Conservation (phyloP, 306 rosid genomes). For the Vigna mungo region DNA sequence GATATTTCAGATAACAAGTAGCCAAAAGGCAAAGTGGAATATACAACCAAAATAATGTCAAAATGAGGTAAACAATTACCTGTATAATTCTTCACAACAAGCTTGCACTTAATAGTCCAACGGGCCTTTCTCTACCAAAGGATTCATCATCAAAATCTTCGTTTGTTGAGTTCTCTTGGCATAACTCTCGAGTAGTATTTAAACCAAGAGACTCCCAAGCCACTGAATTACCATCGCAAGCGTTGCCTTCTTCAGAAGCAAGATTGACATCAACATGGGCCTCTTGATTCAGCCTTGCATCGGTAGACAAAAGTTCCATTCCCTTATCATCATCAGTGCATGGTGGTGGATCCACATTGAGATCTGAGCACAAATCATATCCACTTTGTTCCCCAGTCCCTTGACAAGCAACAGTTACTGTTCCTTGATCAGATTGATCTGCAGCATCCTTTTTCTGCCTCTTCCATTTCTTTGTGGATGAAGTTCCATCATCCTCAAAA, state of each 20-base stretch:
- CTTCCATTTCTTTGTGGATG: constrained; percentile 99
- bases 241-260: constrained; percentile 66
- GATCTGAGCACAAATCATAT: constrained; percentile 85
- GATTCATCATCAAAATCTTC: constrained; percentile 92
- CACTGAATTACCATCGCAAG: constrained; percentile 57
- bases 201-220: constrained; percentile 71
- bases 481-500: constrained; percentile 99
- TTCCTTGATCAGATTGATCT: constrained; percentile 85
- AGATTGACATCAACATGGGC: constrained; percentile 58
- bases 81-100: constrained; percentile 63
- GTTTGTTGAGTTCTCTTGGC: constrained; percentile 94
- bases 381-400: constrained; percentile 77
- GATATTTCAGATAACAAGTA: constrained; percentile 4
- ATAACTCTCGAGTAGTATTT: constrained; percentile 63
- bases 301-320: constrained; percentile 58
- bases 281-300: constrained; percentile 60
- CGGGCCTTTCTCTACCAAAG: constrained; percentile 78
- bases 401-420: constrained; percentile 74
- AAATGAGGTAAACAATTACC: constrained; percentile 58
- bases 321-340: constrained; percentile 72
- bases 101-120: constrained; percentile 73
- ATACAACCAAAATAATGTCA: constrained; percentile 35
- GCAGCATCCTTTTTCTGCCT: constrained; percentile 90
- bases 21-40: not conserved
- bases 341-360: constrained; percentile 80